phyloP scores from a whole-genome alignment of 345 rosid genomes.

The Brassica juncea region DNA sequence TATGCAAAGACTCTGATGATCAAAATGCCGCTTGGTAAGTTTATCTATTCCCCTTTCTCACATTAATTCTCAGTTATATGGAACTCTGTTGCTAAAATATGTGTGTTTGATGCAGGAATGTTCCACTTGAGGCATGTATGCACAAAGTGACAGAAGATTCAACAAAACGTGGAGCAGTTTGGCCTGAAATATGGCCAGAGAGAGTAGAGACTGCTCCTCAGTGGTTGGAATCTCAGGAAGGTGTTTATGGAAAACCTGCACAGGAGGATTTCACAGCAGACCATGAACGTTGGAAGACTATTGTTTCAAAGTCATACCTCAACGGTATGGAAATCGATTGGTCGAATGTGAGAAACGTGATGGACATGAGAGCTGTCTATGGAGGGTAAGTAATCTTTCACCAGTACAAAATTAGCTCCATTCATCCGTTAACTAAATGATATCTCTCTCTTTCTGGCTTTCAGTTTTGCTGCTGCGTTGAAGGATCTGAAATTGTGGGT shows the following conservation, averaged over 20 bases:
- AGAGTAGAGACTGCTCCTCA: conserved; percentile 72
- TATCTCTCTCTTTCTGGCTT: not conserved
- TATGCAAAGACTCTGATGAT: conserved; percentile 58
- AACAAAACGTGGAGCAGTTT: conserved; percentile 48
- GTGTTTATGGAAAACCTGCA: conserved; percentile 68
- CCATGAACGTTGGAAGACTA: conserved; percentile 66
- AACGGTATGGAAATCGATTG: conserved; percentile 68
- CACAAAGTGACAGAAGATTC: conserved; percentile 63
- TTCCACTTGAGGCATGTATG: conserved; percentile 69
- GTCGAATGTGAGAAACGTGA: conserved; percentile 69
- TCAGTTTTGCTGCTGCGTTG: conserved; percentile 87
- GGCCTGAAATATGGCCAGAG: conserved; percentile 82
- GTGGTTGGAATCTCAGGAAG: conserved; percentile 71
- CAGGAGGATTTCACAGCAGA: conserved; percentile 56
- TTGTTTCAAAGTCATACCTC: conserved; percentile 75
- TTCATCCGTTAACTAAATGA: not conserved
- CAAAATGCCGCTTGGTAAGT: conserved; percentile 63
- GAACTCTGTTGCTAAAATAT: not conserved
- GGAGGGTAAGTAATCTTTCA: conserved; percentile 73
- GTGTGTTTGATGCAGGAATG: conserved; percentile 55
- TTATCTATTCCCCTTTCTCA: conserved; percentile 13
- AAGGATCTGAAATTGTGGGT: conserved; percentile 78
- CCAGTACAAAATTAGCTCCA: not conserved
- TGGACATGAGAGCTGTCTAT: conserved; percentile 96
- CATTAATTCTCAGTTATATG: not conserved